Percentiles rank a stretch among this genome's conserved stretches.
Conservation (phyloP, 192 early-diverging fungal genomes). For the Dissophora ornata region DNA sequence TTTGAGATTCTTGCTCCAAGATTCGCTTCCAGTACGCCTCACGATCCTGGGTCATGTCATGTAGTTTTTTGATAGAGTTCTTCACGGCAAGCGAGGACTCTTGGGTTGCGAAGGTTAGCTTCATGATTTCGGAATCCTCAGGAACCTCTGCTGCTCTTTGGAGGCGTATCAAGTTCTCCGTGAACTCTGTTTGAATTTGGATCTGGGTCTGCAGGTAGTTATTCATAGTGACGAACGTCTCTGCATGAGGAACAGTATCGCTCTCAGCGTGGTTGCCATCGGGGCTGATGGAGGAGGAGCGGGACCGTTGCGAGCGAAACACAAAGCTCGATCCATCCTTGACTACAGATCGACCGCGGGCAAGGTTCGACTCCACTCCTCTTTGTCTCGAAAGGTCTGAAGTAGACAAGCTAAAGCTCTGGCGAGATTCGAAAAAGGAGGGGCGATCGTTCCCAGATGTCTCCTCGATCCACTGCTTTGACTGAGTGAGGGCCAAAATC, state of each 20-base stretch:
- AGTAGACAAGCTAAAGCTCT: conserved; percentile 11
- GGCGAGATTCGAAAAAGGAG: conserved; percentile 41
- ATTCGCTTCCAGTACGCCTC: conserved; percentile 59
- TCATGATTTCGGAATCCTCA: conserved; percentile 44
- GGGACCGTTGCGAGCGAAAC: conserved; percentile 23
- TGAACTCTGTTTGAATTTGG: conserved; percentile 67
- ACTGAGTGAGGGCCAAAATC: conserved; percentile 82
- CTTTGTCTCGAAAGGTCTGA: conserved; percentile 20
- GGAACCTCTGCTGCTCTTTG: conserved; percentile 34
- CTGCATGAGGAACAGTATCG: conserved; percentile 49
- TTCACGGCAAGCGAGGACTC: conserved; percentile 38
- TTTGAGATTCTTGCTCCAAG: conserved; percentile 58
- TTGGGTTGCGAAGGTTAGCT: conserved; percentile 35
- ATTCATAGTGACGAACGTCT: conserved; percentile 58
- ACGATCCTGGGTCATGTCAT: conserved; percentile 55
- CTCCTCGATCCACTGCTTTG: conserved; percentile 76
- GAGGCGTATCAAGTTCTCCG: conserved; percentile 59
- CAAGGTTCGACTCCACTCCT: neutral
- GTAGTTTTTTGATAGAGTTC: conserved; percentile 38
- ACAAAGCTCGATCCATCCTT: conserved; percentile 4
- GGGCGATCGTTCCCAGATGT: conserved; percentile 46
- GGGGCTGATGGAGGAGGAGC: conserved; percentile 36
- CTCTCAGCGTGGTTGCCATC: conserved; percentile 6
- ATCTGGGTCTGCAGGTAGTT: conserved; percentile 69
- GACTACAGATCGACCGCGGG: conserved; percentile 19